Evolutionary conservation across 1,139 yeast species (phyloP).

Genomic region (Saccharomycopsis crataegensis): DNA sequence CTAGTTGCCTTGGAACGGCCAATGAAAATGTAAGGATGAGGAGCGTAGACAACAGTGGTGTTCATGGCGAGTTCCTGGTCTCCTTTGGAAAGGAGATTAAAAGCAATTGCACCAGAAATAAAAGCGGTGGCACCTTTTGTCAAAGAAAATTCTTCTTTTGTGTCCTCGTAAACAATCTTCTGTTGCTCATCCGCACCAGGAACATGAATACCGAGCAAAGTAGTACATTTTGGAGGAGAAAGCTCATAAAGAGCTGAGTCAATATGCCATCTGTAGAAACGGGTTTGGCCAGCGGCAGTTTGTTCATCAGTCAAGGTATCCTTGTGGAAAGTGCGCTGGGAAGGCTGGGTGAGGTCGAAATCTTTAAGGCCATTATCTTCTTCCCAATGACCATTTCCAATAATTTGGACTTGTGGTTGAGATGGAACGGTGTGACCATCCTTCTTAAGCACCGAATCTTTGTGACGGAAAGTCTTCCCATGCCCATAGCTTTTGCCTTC

Average conservation of each 20-base stretch:
- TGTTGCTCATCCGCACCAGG: constrained; percentile 40
- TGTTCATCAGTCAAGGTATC: constrained; percentile 53
- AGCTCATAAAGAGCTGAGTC: constrained; percentile 82
- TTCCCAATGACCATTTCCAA: constrained; percentile 72
- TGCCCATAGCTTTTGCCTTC: constrained; percentile 67
- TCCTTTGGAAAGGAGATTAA: constrained; percentile 53
- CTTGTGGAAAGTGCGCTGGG: constrained; percentile 74
- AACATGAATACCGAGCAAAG: constrained; percentile 74
- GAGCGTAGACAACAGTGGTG: constrained; percentile 79
- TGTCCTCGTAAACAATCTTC: constrained; percentile 58
- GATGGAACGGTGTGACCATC: constrained; percentile 74
- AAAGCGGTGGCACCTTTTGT: constrained; percentile 86
- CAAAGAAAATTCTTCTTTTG: constrained; percentile 53
- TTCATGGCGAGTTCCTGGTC: constrained; percentile 67
- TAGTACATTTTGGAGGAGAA: constrained; percentile 80
- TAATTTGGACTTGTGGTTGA: constrained; percentile 84
- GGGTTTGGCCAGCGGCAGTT: constrained; percentile 53
- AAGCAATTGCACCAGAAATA: constrained; percentile 74
- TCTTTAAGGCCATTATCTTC: constrained; percentile 65
- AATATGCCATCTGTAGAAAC: constrained; percentile 90
- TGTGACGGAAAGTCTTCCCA: constrained; percentile 76
- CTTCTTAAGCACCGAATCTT: constrained; percentile 65
- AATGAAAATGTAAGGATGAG: constrained; percentile 83
- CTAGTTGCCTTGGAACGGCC: constrained; percentile 74
- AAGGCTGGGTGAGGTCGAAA: constrained; percentile 69